phyloP scores from a whole-genome alignment of 1,284 basidiomycete species.

The Laetiporus sulphureus region DNA sequence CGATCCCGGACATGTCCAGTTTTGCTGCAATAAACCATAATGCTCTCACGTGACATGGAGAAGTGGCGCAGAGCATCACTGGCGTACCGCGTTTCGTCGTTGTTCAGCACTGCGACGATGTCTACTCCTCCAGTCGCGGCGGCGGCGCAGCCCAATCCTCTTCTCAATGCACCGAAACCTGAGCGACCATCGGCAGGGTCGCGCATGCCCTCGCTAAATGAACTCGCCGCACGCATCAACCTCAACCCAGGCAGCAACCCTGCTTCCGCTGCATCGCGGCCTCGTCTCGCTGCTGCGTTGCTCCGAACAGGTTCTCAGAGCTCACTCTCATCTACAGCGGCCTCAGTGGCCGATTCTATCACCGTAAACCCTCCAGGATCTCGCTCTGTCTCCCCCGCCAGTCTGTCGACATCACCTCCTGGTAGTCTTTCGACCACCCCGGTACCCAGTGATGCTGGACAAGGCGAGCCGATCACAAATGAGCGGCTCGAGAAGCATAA shows the following conservation, averaged over 20 bases:
- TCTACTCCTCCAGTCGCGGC: constrained; percentile 20
- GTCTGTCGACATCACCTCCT: constrained; percentile 42
- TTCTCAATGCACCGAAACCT: constrained; percentile 32
- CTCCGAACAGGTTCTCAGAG: constrained; percentile 59
- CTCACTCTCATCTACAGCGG: constrained; percentile 43
- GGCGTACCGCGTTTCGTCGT: no score
- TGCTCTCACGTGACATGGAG: no score
- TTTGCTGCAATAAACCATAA: no score
- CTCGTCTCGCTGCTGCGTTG: constrained; percentile 66
- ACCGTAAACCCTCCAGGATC: constrained; percentile 58
- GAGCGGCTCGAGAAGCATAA: constrained; percentile 23
- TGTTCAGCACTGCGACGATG: constrained; percentile 20
- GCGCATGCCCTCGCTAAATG: constrained; percentile 69
- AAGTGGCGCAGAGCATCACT: no score
- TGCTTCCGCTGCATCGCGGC: constrained; percentile 40
- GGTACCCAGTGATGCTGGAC: constrained; percentile 13
- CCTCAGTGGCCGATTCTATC: constrained; percentile 50
- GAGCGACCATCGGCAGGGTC: constrained; percentile 28
- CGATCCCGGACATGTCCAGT: no score
- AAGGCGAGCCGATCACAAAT: constrained; percentile 49
- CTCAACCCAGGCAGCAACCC: constrained; percentile 31
- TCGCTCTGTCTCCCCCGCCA: constrained; percentile 48
- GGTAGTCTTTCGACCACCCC: constrained; percentile 30
- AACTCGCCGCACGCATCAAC: constrained; percentile 71
- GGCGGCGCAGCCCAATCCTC: constrained; percentile 3